Percentiles rank a stretch among this genome's conserved stretches.
Conservation (phyloP, 768 basidiomycete genomes). For the Collybia nuda region DNA sequence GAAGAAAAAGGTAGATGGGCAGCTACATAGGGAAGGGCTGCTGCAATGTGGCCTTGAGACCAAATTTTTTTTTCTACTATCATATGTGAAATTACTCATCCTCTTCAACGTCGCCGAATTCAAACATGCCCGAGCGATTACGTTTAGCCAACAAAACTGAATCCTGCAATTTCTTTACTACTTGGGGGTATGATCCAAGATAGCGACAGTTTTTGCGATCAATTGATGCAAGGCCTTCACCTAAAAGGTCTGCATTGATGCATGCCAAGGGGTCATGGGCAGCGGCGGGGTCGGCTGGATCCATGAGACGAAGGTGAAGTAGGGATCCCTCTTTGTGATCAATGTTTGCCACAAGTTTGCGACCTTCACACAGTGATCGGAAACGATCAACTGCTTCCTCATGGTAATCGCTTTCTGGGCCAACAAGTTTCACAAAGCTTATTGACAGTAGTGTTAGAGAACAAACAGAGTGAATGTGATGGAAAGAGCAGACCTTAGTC, state of each 20-base stretch:
- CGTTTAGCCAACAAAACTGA: constrained; percentile 66
- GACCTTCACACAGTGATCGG: constrained; percentile 83
- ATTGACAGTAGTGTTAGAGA: constrained; percentile 2
- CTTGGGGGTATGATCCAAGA: constrained; percentile 63
- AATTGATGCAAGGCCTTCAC: constrained; percentile 82
- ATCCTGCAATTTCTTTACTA: constrained; percentile 64
- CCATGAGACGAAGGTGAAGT: constrained; percentile 90
- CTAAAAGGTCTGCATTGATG: constrained; percentile 86
- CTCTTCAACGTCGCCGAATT: constrained; percentile 89
- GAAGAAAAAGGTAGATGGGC: too few species aligned
- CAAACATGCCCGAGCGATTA: constrained; percentile 81
- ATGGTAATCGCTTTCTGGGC: constrained; percentile 83
- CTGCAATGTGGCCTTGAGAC: background rate
- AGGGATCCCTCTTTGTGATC: constrained; percentile 80
- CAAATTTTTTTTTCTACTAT: background rate
- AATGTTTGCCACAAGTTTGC: constrained; percentile 94
- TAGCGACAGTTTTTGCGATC: constrained; percentile 81
- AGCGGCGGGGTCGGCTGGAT: constrained; percentile 72
- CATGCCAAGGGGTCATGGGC: constrained; percentile 70
- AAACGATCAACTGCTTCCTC: constrained; percentile 85
- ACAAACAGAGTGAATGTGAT: background rate
- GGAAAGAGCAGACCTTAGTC: constrained; percentile 60
- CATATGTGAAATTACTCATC: constrained; percentile 47
- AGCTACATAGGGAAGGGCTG: too few species aligned
- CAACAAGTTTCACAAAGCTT: constrained; percentile 86